Evolutionary conservation across 2,329 filamentous ascomycete species (phyloP), one percentile per base, ranked within the genome.

Genomic region (Leptographium flavum): DNA sequence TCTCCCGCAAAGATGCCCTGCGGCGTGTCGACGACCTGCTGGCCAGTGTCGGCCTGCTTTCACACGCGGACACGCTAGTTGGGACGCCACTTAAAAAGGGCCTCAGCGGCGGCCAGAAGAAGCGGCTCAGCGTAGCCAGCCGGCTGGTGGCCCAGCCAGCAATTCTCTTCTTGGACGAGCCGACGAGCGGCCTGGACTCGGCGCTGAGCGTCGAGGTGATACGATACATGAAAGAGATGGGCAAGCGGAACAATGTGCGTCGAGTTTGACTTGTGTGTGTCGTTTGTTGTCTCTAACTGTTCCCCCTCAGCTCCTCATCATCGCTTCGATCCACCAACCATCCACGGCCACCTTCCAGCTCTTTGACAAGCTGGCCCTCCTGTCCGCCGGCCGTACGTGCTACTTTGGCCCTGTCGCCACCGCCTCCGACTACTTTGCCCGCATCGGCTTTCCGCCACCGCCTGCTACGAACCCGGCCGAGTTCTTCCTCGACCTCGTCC

Each of bases 291-390:
- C 11, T 25, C 9, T 14, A 17, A 6, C 21, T n/a, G n/a, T 5
- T 33, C n/a, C n/a, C n/a, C 4, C 22, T 9, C 14, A 82, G 75
- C 68, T 92, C 48, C 76, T 92, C 47, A 76, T 92, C 27, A 78
- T 93, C 48, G 82, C 82, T 4, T 86, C 81, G 33, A 92, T 93
- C 49, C 87, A 93, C 58, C 87, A 93, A 57, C 87, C 87, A 0
- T 90, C 84, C 0, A 84, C 83, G 0, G 73, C 79, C 0, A 88
- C 83, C 0, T 93, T 87, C 54, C 72, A 81, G 50, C 73, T 87
- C 13, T 93, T 93, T 53, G 85, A 93, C 58, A 85, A 83, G 57
- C 65, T 93, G 0, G 65, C 85, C 32, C 70, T 93, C 2, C 68
- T 94, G 1, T 87, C 84, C 0, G 65, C 65, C 3, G 86, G 85